These are phyloP conservation scores for Vicia villosa DNA, from an alignment of 306 rosid genomes.

Conservation along the genomic window DNA sequence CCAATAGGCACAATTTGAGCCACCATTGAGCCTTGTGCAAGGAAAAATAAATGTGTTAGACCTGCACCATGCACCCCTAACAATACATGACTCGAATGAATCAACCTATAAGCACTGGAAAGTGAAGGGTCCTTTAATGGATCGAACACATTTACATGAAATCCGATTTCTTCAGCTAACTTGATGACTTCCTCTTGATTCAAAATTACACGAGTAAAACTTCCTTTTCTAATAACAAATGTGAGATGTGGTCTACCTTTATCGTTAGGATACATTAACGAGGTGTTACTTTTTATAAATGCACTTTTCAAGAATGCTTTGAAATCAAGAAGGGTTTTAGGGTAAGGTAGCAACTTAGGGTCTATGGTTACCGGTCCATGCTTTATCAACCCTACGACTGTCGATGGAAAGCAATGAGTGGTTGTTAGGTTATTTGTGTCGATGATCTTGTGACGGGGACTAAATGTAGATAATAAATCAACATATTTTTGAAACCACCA, in stretches of 20 bases:
- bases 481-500: slow-evolving; percentile 58
- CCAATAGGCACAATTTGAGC: slow-evolving; percentile 62
- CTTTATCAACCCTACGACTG: slow-evolving; percentile 41
- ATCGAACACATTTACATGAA: slow-evolving; percentile 41
- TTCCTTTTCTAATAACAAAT: slow-evolving; percentile 20
- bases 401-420: slow-evolving; percentile 50
- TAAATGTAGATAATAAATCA: slow-evolving; percentile 35
- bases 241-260: slow-evolving; percentile 21
- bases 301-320: slow-evolving; percentile 24
- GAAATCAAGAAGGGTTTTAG: slow-evolving; percentile 45
- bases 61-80: slow-evolving; percentile 63
- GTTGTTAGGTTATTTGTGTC: slow-evolving; percentile 10
- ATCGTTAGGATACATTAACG: not conserved
- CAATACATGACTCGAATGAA: slow-evolving; percentile 45
- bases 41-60: slow-evolving; percentile 50
- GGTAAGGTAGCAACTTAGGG: slow-evolving; percentile 39
- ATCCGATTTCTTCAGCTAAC: slow-evolving; percentile 40
- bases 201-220: slow-evolving; percentile 22
- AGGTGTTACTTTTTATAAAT: not conserved
- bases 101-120: slow-evolving; percentile 9
- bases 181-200: slow-evolving; percentile 32
- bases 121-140: slow-evolving; percentile 19
- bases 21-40: slow-evolving; percentile 35
- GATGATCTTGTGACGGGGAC: slow-evolving; percentile 37
- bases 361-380: slow-evolving; percentile 50